Evolutionary conservation across 805 yeast genomes (phyloP).

Genomic region (Candida boidinii): DNA sequence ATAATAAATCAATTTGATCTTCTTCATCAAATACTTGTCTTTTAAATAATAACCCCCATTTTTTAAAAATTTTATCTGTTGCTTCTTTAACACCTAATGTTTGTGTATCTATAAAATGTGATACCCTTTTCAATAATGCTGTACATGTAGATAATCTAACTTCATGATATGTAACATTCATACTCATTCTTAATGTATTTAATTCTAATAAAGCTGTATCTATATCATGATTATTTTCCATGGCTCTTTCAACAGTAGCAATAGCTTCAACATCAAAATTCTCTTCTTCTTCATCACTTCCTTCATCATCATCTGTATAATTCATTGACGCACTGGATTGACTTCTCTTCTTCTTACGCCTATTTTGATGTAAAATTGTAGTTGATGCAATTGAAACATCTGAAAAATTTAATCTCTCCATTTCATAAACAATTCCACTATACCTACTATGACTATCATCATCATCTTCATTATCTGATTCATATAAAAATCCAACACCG

Average conservation of each 20-base stretch:
- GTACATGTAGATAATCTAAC: slow-evolving; percentile 74
- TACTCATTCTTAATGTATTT: slow-evolving; percentile 93
- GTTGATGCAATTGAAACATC: slow-evolving; percentile 47
- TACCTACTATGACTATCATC: slow-evolving; percentile 23
- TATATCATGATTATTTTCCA: slow-evolving; percentile 84
- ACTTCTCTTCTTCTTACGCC: slow-evolving; percentile 28
- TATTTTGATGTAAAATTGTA: slow-evolving; percentile 25
- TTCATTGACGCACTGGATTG: slow-evolving; percentile 25
- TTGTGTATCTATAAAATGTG: slow-evolving; percentile 68
- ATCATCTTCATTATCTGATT: slow-evolving; percentile 42
- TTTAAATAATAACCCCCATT: slow-evolving; percentile 76
- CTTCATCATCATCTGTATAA: slow-evolving; percentile 34
- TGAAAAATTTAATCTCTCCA: slow-evolving; percentile 36
- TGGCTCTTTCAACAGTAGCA: slow-evolving; percentile 86
- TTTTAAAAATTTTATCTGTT: slow-evolving; percentile 59
- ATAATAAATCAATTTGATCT: slow-evolving; percentile 70
- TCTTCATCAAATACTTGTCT: slow-evolving; percentile 78
- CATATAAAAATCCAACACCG: slow-evolving; percentile 42
- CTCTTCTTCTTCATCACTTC: slow-evolving; percentile 42
- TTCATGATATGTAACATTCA: slow-evolving; percentile 92
- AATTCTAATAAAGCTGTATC: slow-evolving; percentile 91
- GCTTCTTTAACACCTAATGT: slow-evolving; percentile 75
- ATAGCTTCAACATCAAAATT: slow-evolving; percentile 85
- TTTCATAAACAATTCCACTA: slow-evolving; percentile 34
- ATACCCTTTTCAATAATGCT: slow-evolving; percentile 62